Evolutionary conservation across 2,329 filamentous ascomycete genomes (phyloP), one percentile per base, ranked within the genome.

Genomic region (Hirsutella rhossiliensis): DNA sequence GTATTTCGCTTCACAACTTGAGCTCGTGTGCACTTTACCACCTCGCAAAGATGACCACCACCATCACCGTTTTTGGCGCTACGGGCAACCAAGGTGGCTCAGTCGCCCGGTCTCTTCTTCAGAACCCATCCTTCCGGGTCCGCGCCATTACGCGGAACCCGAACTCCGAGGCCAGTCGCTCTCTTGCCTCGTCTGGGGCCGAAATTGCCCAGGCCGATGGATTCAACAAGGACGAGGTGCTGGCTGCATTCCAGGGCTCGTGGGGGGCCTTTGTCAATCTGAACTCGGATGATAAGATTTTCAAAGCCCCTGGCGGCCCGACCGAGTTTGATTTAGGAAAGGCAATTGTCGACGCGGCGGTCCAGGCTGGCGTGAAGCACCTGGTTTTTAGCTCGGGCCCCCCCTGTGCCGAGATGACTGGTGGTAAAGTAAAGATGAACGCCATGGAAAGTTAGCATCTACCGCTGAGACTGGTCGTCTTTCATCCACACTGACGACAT

Each of bases 291-390:
- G 50, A 52, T 17, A 31, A 42, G 4, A 43, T 51, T 42, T 48
- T 30, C 13, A 18, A 45, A 32, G 29, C 49, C 12, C 34, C 42
- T 17, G 29, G 50, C 19, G 53, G 53, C 1, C 52, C 54, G 0
- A 54, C 46, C 1, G 58, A 62, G 42, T 54, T 54, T 15, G 57
- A 56, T 5, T 40, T 60, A 43, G 58, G 58, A 8, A 54, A 54
- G 27, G 50, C 27, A 2, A 52, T 61, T 20, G 47, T 59, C 31
- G 53, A 58, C 29, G 48, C 47, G 2, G 56, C 57, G 1, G 48
- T 50, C 8, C 19, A 47, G 8, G 54, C 51, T 2, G 54, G 56
- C 11, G 53, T 60, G 1, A 30, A 53, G 38, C 50, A 58, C 42
- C 47, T 61, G 3, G 51, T 61, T 17, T 60, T 50, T 41, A 55